A percentile compares a stretch with the other conserved stretches of the same genome.
Evolutionary conservation across 495 filamentous ascomycete species (phyloP).

Genomic region (Penicillium samsonianum): DNA sequence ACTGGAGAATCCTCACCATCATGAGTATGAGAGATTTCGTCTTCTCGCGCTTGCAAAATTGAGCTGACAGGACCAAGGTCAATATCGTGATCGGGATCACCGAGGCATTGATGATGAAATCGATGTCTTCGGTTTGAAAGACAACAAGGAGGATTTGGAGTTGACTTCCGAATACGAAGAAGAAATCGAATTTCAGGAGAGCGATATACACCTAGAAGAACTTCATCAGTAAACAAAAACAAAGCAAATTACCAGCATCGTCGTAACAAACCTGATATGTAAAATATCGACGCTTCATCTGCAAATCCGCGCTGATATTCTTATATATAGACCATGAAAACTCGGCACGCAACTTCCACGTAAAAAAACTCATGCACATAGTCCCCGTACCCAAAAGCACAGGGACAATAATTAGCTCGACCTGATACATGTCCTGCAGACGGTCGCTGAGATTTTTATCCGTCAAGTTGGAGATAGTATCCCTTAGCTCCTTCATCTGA

Average conservation of each 20-base stretch:
- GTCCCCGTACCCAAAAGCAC: conserved; percentile 22
- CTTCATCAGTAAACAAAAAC: neutral
- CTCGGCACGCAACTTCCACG: conserved; percentile 24
- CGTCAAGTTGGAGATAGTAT: conserved; percentile 11
- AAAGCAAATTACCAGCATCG: neutral
- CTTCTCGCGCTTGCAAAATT: conserved; percentile 22
- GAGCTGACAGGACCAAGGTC: conserved; percentile 13
- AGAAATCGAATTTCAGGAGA: conserved; percentile 27
- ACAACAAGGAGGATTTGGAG: conserved; percentile 22
- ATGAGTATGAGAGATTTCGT: conserved; percentile 14
- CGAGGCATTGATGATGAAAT: conserved; percentile 20
- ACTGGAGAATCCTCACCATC: conserved; percentile 11
- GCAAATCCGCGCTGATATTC: conserved; percentile 22
- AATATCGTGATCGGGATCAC: conserved; percentile 20
- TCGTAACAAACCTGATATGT: conserved; percentile 17
- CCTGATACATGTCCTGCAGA: conserved; percentile 8
- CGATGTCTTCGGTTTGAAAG: neutral
- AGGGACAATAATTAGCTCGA: conserved; percentile 25
- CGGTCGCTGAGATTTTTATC: conserved; percentile 2
- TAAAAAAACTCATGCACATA: conserved; percentile 19
- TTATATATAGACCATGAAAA: conserved; percentile 25
- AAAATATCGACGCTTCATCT: conserved; percentile 24
- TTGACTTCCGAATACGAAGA: conserved; percentile 27
- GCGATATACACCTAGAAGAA: conserved; percentile 22
- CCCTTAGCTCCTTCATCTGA: conserved; percentile 23